Evolutionary conservation across 2,329 filamentous ascomycete species (phyloP).

Genomic region (Hypoxylon sp.): DNA sequence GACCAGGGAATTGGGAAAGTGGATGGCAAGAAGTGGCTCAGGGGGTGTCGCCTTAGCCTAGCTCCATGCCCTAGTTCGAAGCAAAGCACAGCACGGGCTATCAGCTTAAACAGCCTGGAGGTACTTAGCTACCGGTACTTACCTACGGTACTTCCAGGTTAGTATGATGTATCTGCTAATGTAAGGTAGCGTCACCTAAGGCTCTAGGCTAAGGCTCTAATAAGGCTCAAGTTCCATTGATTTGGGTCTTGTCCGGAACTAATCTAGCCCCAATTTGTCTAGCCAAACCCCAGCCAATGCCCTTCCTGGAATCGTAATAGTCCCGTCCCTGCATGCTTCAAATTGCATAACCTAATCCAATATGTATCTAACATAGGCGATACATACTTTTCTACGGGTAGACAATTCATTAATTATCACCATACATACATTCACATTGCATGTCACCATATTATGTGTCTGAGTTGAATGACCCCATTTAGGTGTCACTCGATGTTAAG

Average conservation of each 20-base stretch:
- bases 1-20: slow-evolving; percentile 34
- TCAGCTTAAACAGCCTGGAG: not conserved
- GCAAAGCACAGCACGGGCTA: not conserved
- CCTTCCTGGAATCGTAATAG: slow-evolving; percentile 32
- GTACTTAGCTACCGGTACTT: slow-evolving; percentile 7
- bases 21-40: slow-evolving; percentile 28
- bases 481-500: slow-evolving; percentile 28
- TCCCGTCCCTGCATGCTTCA: slow-evolving; percentile 41
- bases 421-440: not conserved
- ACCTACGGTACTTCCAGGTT: not conserved
- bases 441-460: not conserved
- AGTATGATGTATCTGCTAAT: not conserved
- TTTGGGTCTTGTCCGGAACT: slow-evolving; percentile 45
- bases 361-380: not conserved
- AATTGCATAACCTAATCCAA: slow-evolving; percentile 29
- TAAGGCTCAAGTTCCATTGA: slow-evolving; percentile 44
- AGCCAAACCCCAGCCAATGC: slow-evolving; percentile 31
- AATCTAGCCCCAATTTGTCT: slow-evolving; percentile 35
- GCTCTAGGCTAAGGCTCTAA: slow-evolving; percentile 26
- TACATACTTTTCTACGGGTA: not conserved
- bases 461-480: slow-evolving; percentile 5
- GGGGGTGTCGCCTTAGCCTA: slow-evolving; percentile 37
- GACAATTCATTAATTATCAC: slow-evolving; percentile 8
- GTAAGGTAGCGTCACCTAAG: slow-evolving; percentile 1
- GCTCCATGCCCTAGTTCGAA: not conserved